Percentiles rank a stretch among this genome's conserved stretches.
phyloP scores from a whole-genome alignment of 345 rosid species.

The Abelmoschus esculentus region DNA sequence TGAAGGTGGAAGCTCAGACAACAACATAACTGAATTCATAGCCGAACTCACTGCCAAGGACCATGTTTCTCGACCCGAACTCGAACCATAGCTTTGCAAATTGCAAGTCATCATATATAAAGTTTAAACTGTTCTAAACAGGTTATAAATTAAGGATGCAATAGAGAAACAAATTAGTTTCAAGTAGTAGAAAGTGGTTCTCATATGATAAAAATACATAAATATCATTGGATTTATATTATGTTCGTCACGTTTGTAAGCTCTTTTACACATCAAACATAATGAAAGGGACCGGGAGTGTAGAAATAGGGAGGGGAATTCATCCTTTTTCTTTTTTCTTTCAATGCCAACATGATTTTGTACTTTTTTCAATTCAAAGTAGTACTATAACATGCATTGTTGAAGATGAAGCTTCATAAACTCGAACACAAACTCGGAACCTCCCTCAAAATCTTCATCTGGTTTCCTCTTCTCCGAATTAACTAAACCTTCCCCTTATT shows the following conservation, averaged over 20 bases:
- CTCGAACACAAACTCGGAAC: neutral
- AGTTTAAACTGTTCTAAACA: too few species aligned
- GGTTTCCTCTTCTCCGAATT: neutral
- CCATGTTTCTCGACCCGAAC: conserved; percentile 15
- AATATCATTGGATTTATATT: neutral
- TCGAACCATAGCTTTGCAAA: too few species aligned
- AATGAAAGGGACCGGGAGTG: neutral
- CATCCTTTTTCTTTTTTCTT: neutral
- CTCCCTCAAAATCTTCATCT: neutral
- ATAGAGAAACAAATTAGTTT: too few species aligned
- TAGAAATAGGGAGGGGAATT: neutral
- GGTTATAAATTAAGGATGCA: too few species aligned
- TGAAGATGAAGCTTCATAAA: neutral
- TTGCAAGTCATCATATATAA: too few species aligned
- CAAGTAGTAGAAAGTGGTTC: neutral
- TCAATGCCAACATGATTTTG: neutral
- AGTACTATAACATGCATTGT: neutral
- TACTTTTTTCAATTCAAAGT: neutral
- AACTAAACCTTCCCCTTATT: neutral
- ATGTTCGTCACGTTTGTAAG: neutral
- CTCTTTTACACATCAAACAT: neutral
- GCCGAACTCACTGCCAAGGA: conserved; percentile 1
- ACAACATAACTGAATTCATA: conserved; percentile 18
- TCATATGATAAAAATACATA: neutral
- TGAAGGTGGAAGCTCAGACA: conserved; percentile 29